phyloP scores from a whole-genome alignment of 208 protist genomes.

The Leishmania turanica region DNA sequence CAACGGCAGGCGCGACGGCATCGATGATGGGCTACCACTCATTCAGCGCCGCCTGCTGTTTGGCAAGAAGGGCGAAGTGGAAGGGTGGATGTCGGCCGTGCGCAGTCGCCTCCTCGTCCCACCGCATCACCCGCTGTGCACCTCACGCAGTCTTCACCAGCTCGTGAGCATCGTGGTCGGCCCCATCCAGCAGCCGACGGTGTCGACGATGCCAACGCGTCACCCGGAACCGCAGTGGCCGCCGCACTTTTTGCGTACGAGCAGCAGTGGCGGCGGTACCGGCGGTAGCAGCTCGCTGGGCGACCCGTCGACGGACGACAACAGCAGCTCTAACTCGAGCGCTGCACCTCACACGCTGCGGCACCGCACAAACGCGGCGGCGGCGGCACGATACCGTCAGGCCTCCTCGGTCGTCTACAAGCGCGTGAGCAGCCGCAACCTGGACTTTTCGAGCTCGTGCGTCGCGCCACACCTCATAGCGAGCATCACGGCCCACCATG shows the following conservation, averaged over 20 bases:
- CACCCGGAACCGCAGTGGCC: slow-evolving; percentile 85
- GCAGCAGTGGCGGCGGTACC: slow-evolving; percentile 10
- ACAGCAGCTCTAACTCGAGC: slow-evolving; percentile 75
- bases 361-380: slow-evolving; percentile 12
- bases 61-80: slow-evolving; percentile 61
- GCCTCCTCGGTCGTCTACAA: slow-evolving; percentile 68
- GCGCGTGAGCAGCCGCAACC: slow-evolving; percentile 63
- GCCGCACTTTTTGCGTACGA: slow-evolving; percentile 54
- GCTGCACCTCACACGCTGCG: slow-evolving; percentile 22
- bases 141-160: slow-evolving; percentile 65
- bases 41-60: slow-evolving; percentile 68
- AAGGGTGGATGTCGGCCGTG: slow-evolving; percentile 44
- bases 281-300: not conserved
- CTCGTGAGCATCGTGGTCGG: slow-evolving; percentile 80
- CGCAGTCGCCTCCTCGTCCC: slow-evolving; percentile 50
- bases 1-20: not conserved
- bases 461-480: slow-evolving; percentile 61
- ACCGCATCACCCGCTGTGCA: slow-evolving; percentile 42
- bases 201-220: slow-evolving; percentile 58
- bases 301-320: slow-evolving; percentile 60
- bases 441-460: slow-evolving; percentile 51
- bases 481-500: slow-evolving; percentile 82
- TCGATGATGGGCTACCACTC: slow-evolving; percentile 9
- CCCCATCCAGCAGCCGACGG: slow-evolving; percentile 79
- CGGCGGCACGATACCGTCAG: slow-evolving; percentile 22